Base-by-base conservation (phyloP, 345 rosid genomes). In the Eucalyptus pauciflora region DNA sequence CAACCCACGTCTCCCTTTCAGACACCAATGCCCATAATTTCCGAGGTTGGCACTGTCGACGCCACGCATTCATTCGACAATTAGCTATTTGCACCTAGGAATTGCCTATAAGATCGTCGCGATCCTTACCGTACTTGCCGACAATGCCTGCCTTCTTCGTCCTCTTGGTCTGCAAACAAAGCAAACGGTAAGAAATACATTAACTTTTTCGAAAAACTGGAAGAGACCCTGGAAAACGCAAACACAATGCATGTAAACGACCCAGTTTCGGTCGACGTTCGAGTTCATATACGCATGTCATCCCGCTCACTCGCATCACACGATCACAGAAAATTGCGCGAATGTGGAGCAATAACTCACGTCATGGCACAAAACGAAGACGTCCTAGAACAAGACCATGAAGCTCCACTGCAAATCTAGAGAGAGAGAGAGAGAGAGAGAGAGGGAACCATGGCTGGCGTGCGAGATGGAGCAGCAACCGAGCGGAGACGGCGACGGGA, bases 91-190 rank as follows among this genome's bases (percentile, higher is more conserved):
- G 83, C 87, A 86, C 60, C 87, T 4, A 50, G 45, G 60, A 64
- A 60, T 45, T 87, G 45, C 37, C 31, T 3, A 49, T 16, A 5
- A 37, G 37, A 58, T 49, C 25, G 45, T 2, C 45, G 15, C 33
- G 52, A 50, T 86, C 87, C 92, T 15, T 86, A 93, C 91, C 92
- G 58, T 91, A 91, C 86, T 89, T 91, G 46, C 92, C 92, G 52
- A 91, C 93, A 43, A 91, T 90, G 50, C 91, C 93, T 43, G 89
- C 93, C 91, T 91, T 91, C 93, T 91, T 90, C 48, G 93, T 91
- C 81, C 93, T 89, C 90, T 91, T 90, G 89, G 93, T 87, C 93
- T 91, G 93, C 89, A 91, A 49, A 43, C 49, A 54, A 88, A 48
- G 29, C 46, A 50, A 60, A 89, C 88, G 45, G 27, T 31, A 60